These are phyloP conservation scores for Coccinonectria pachysandricola DNA, from an alignment of 2,329 filamentous ascomycete genomes.

Conservation along the genomic window DNA sequence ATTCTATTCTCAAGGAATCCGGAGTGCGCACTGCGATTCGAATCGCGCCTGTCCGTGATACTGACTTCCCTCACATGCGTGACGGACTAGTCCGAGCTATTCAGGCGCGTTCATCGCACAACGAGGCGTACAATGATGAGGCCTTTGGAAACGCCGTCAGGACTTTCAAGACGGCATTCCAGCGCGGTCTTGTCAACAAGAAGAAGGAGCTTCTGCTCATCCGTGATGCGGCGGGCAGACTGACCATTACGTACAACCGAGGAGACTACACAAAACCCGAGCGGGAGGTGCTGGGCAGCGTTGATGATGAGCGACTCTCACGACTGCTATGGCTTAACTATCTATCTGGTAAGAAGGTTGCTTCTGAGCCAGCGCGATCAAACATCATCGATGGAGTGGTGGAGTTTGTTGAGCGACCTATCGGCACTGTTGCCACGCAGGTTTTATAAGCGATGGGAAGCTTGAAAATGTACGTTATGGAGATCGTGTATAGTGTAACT, in stretches of 20 bases:
- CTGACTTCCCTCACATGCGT: constrained; percentile 84
- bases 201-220: constrained; percentile 65
- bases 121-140: constrained; percentile 54
- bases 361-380: constrained; percentile 69
- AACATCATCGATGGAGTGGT: constrained; percentile 83
- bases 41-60: constrained; percentile 84
- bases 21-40: constrained; percentile 69
- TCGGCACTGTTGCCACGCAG: constrained; percentile 77
- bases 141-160: constrained; percentile 64
- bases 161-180: constrained; percentile 74
- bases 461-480: constrained; percentile 17
- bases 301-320: constrained; percentile 70
- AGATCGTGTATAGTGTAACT: too few species aligned
- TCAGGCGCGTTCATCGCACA: constrained; percentile 56
- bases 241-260: constrained; percentile 60
- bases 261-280: constrained; percentile 39
- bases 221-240: constrained; percentile 52
- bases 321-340: constrained; percentile 84
- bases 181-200: constrained; percentile 70
- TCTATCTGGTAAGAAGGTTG: constrained; percentile 75
- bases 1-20: constrained; percentile 53
- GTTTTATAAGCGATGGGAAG: constrained; percentile 37
- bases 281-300: constrained; percentile 53
- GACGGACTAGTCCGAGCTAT: constrained; percentile 87
- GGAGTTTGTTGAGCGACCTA: constrained; percentile 75